These are phyloP conservation scores for Prinsepia uniflora DNA, from an alignment of 306 rosid species.

Conservation along the genomic window DNA sequence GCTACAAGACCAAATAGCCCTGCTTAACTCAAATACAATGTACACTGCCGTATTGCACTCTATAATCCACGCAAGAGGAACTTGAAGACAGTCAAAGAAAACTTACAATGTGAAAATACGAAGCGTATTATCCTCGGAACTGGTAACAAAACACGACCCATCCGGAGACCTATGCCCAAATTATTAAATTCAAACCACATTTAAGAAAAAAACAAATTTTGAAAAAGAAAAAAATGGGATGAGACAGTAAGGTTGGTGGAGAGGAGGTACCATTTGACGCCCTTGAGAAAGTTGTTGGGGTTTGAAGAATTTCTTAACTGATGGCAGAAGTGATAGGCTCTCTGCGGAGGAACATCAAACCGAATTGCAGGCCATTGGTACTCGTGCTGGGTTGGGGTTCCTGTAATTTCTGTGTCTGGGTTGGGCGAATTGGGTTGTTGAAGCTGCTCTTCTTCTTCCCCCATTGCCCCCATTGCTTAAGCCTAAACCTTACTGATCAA, in stretches of 20 bases:
- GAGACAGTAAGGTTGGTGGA: not conserved
- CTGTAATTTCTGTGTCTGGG: conserved; percentile 6
- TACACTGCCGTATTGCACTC: not conserved
- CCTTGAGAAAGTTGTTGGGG: conserved; percentile 87
- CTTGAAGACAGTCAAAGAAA: not conserved
- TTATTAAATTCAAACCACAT: not conserved
- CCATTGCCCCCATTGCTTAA: conserved; percentile 48
- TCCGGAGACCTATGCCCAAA: conserved; percentile 68
- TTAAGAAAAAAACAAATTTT: not conserved
- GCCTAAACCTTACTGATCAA: not conserved
- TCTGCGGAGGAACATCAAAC: conserved; percentile 56
- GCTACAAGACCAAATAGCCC: not conserved
- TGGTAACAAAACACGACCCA: conserved; percentile 80
- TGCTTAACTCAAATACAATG: not conserved
- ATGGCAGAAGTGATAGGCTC: conserved; percentile 64
- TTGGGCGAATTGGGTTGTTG: conserved; percentile 16
- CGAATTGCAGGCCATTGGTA: conserved; percentile 54
- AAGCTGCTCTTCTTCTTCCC: conserved; percentile 25
- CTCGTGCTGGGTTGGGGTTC: conserved; percentile 14
- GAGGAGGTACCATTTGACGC: conserved; percentile 63
- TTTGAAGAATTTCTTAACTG: conserved; percentile 63
- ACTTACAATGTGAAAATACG: conserved; percentile 63
- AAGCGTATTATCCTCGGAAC: conserved; percentile 77
- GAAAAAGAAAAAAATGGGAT: not conserved
- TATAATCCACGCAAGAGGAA: not conserved